Base-by-base conservation (phyloP, 495 filamentous ascomycete species). In the Xylaria curta region DNA sequence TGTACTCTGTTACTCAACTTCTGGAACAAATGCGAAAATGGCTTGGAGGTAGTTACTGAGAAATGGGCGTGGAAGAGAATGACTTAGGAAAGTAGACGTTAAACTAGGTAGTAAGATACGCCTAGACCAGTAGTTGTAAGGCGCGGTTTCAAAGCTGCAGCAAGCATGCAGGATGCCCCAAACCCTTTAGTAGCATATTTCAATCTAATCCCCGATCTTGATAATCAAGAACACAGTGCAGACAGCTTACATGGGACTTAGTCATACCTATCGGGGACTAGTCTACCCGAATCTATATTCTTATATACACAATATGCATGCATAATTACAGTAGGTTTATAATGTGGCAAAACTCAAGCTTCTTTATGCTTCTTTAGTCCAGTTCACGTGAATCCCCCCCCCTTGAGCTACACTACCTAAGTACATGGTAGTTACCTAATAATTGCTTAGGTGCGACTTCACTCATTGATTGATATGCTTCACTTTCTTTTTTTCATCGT, bases 121-220 rank as follows among this genome's bases (percentile, higher is more conserved):
- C 38, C 38, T 12, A 40, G 38, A 40, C 38, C 38, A 40, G 38
- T 40, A 42, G 26, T 56, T n/a, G 46, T 51, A 24, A 51, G n/a
- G 47, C 47, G 26, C 53, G 7, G 28, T 58, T 58, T 31, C 13
- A 26, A 31, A 56, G n/a, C 26, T 4, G 24, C 53, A 24, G 10
- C 51, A 28, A 1, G n/a, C n/a, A n/a, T 8, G 49, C 21, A 13
- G 19, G 40, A 36, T 49, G 13, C 26, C 21, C 42, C 44, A 65
- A n/a, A n/a, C 62, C 26, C 42, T 36, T 65, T 65, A 65, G 13
- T 21, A 65, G 62, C 62, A 65, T 65, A 49, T 7, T 6, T 46
- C 36, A 46, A 46, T 17, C 44, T 15, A 47, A 47, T 15, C 44
- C 8, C 51, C 51, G 51, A 31, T 56, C 13, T 51, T 51, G 26